Base-by-base conservation (phyloP, 2,329 filamentous ascomycete genomes). In the Ophiostoma populinum region DNA sequence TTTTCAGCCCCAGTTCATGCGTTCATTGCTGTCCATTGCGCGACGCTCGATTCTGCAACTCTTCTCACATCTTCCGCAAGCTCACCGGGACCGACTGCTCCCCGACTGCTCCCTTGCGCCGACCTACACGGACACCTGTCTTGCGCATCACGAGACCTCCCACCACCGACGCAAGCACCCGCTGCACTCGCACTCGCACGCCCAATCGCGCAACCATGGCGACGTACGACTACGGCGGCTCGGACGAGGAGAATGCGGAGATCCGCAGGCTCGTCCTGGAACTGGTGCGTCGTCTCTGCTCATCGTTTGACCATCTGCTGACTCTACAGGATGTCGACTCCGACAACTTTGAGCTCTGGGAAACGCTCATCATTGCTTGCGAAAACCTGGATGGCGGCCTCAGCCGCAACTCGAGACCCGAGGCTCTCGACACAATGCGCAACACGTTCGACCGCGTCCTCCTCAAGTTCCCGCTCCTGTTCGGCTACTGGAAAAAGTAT, bases 401-500 rank as follows among this genome's bases (percentile, higher is more conserved):
- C 43, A 94, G 92, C 54, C 80, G 90, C 47, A 98, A 98, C 59
- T 95, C 90, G 27, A 94, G 81, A 52, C 86, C 90, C 1, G 81
- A 92, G 51, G 82, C 90, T 19, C 85, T 98, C 47, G 76, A 83
- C 15, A 77, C 83, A 9, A 78, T 85, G 37, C 79, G 90, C 56
- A 75, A 81, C 54, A 73, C 81, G 42, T 95, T 92, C 61, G 86
- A 98, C 54, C 74, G 80, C 32, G 92, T 98, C 51, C 76, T 98
- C 16, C 72, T 81, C 41, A 94, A 93, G 52, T 98, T 94, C 45
- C 90, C 90, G 3, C 68, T 95, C 9, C 72, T 95, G 25, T 98
- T 95, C 50, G 90, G 87, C 35, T 98, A 95, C 62, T 98, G 90
- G 90, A 95, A 95, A 63, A 95, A 94, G 55, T 98, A 95, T 66